Evolutionary conservation across 805 yeast genomes (phyloP), one percentile per base, ranked within the genome.

Genomic region (Candida glaebosa): DNA sequence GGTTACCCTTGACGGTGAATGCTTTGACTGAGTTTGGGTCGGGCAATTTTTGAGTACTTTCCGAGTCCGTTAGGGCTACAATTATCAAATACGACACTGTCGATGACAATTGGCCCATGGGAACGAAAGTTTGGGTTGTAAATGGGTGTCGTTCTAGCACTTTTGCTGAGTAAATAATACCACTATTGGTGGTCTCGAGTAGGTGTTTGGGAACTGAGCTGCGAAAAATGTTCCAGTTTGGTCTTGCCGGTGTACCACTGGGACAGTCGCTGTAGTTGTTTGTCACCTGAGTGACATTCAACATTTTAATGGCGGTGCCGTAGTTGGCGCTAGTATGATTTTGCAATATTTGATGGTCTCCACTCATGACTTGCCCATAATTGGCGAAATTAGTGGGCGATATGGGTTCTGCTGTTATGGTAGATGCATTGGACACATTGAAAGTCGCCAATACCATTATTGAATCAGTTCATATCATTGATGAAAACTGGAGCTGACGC

Each of bases 111-210:
- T 79, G 66, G 3, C 97, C 96, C 86, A 91, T 76, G 4, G 98
- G 97, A n/a, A 87, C 52, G 57, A 90, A 90, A 0, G 96, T 84
- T 61, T 90, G 98, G 0, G 96, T 82, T 10, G 90, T 76, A 55
- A 63, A 84, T 7, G 96, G 96, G 60, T 90, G 98, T 61, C 96
- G 75, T 58, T 90, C 98, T 18, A 90, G 71, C 1, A 90, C 96
- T 48, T 75, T 83, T 6, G 84, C 64, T 1, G 60, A 53, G 53
- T 84, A 84, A 6, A 39, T 48, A 36, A 37, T 38, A 8, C 15
- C 8, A 32, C 53, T 49, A 4, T 43, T 39, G 30, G 42, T 45
- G 14, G 6, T 47, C 38, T 49, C 34, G 33, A 82, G 70, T 42
- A 84, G 65, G 51, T 82, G 85, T n/a, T 56, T 62, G 2, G 93